Conservation (phyloP, 2,329 filamentous ascomycete species). For the Elsinoe necatrix region DNA sequence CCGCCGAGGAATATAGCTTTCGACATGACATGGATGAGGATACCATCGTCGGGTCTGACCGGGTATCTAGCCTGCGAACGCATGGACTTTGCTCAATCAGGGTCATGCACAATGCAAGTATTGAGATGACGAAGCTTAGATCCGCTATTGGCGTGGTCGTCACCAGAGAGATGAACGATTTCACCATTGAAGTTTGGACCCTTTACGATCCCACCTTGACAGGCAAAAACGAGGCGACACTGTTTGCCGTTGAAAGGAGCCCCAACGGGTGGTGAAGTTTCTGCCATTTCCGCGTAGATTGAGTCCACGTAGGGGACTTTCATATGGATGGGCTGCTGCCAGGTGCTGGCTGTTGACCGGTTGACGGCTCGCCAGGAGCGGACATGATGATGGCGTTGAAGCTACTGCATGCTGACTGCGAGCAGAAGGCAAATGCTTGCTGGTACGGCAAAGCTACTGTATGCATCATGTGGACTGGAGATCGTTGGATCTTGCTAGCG, state of each 20-base stretch:
- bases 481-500: no score
- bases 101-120: not conserved
- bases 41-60: constrained; percentile 21
- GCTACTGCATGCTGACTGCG: not conserved
- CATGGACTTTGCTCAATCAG: constrained; percentile 19
- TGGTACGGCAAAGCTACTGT: no score
- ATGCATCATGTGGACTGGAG: no score
- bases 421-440: not conserved
- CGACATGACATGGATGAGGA: constrained; percentile 21
- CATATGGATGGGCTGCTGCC: constrained; percentile 15
- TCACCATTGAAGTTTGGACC: constrained; percentile 20
- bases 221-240: constrained; percentile 21
- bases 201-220: constrained; percentile 19
- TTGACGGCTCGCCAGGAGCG: constrained; percentile 4
- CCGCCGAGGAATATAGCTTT: constrained; percentile 20
- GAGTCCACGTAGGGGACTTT: constrained; percentile 21
- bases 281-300: constrained; percentile 22
- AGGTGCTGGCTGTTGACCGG: constrained; percentile 1
- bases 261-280: constrained; percentile 20
- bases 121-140: constrained; percentile 10
- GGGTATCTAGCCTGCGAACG: constrained; percentile 22
- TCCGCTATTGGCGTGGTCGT: constrained; percentile 16
- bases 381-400: not conserved
- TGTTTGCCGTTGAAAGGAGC: constrained; percentile 17
- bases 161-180: constrained; percentile 21